A percentile compares a stretch with the other conserved stretches of the same genome.
Evolutionary conservation across 1,139 yeast genomes (phyloP).

Genomic region (Candida mesenterica): DNA sequence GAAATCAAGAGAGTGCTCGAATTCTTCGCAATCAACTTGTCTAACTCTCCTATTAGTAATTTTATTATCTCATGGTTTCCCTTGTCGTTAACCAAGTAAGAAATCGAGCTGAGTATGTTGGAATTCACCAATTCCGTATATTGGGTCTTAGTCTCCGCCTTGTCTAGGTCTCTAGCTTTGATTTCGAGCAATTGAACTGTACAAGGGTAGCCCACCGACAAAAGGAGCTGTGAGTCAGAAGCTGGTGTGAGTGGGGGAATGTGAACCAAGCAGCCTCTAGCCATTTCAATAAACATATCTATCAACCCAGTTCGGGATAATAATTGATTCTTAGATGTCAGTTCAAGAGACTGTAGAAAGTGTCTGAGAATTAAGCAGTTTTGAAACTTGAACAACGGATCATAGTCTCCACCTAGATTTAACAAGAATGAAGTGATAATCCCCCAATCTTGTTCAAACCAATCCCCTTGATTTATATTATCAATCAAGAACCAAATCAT

Average conservation of each 20-base stretch:
- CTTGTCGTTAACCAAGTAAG: slow-evolving; percentile 15
- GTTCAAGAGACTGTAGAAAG: slow-evolving; percentile 5
- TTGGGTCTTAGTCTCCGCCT: slow-evolving; percentile 1
- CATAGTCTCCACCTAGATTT: slow-evolving; percentile 52
- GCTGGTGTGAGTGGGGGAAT: slow-evolving; percentile 47
- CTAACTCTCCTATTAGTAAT: slow-evolving; percentile 18
- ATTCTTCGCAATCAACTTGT: slow-evolving; percentile 10
- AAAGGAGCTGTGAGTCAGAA: slow-evolving; percentile 20
- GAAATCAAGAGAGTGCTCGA: slow-evolving; percentile 20
- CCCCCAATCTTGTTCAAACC: slow-evolving; percentile 36
- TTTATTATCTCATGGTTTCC: slow-evolving; percentile 5
- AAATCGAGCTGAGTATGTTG: slow-evolving; percentile 22
- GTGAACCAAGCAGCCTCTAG: slow-evolving; percentile 40
- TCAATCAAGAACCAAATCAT: slow-evolving; percentile 31
- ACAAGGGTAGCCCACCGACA: slow-evolving; percentile 26
- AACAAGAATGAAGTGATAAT: slow-evolving; percentile 48
- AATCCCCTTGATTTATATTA: slow-evolving; percentile 13
- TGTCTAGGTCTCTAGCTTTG: slow-evolving; percentile 5
- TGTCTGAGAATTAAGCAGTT: slow-evolving; percentile 37
- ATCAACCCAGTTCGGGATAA: slow-evolving; percentile 38
- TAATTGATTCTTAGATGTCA: slow-evolving; percentile 11
- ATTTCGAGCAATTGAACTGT: slow-evolving; percentile 14
- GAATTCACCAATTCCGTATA: slow-evolving; percentile 22
- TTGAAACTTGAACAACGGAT: slow-evolving; percentile 40
- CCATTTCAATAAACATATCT: slow-evolving; percentile 40